phyloP scores from a whole-genome alignment of 2,329 filamentous ascomycete genomes.

The Fusarium sp. region DNA sequence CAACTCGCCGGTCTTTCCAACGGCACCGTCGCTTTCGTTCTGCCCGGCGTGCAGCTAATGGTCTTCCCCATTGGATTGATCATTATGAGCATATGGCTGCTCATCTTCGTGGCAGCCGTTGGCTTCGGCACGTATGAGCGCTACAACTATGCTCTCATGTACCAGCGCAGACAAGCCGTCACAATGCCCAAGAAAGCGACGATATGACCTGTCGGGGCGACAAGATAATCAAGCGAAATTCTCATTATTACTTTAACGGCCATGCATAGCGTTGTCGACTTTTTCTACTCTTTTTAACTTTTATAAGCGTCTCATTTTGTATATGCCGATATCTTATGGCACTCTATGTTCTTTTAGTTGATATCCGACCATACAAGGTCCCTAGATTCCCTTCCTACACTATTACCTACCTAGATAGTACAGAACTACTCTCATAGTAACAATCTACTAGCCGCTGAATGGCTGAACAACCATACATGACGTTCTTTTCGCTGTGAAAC shows the following conservation, averaged over 20 bases:
- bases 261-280: constrained; percentile 39
- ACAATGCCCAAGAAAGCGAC: constrained; percentile 32
- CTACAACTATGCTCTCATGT: constrained; percentile 73
- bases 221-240: constrained; percentile 25
- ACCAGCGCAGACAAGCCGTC: constrained; percentile 56
- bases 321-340: constrained; percentile 36
- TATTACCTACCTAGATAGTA: constrained; percentile 11
- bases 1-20: constrained; percentile 59
- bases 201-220: constrained; percentile 10
- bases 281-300: constrained; percentile 25
- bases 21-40: constrained; percentile 71
- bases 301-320: constrained; percentile 37
- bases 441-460: constrained; percentile 22
- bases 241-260: constrained; percentile 29
- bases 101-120: constrained; percentile 67
- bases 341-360: constrained; percentile 37
- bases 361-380: constrained; percentile 41
- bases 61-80: constrained; percentile 78
- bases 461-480: constrained; percentile 17
- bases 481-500: neutral
- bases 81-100: constrained; percentile 72
- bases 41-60: constrained; percentile 75
- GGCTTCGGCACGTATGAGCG: constrained; percentile 75
- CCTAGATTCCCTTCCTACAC: constrained; percentile 34
- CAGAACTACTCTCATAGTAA: constrained; percentile 29